Base-by-base conservation (phyloP, 345 rosid genomes). In the Lepidium sativum region DNA sequence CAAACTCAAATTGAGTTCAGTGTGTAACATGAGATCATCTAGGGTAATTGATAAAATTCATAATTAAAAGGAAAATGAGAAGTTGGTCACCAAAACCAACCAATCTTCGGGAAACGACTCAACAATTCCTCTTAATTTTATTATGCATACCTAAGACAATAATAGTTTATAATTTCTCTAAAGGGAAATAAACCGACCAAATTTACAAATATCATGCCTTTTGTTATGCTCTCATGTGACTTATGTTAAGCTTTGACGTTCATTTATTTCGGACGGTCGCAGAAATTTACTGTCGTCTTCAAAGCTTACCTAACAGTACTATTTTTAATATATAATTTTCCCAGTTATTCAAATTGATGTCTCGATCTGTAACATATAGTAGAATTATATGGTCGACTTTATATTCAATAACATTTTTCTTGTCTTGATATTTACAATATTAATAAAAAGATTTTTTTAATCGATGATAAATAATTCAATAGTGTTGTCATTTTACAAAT, bases 271-370 rank as follows among this genome's bases (percentile, higher is more conserved):
- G 3, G 42, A 54, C 60, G 10, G 53, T 40, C 31, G 6, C 1
- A 53, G 53, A 56, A 54, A 31, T 65, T 65, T 65, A 65, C 40
- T 53, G 42, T 65, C 61, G n/a, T 65, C 70, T 53, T 65, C 42
- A 54, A 41, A 32, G 42, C 52, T 65, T n/a, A 65, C 70, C 61
- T 53, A 65, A 53, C 33, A 6, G 23, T 4, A 31, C 34, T 4
- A 31, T 52, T 31, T 52, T 13, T 20, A 20, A 20, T 20, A 20
- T 20, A 1, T 27, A 13, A 9, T 38, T 56, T 11, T 20, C 2
- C 9, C 9, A 8, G 29, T 13, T 56, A 32, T 52, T 52, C 6
- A 13, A 27, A n/a, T 50, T n/a, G 35, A 31, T 29, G 56, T 52
- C 20, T 23, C 25, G 3, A 23, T 23, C 25, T 2, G 29, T 25